A percentile compares a stretch with the other conserved stretches of the same genome.
Evolutionary conservation across 352 stramenopile genomes (phyloP).

Genomic region (Globisporangium splendens): DNA sequence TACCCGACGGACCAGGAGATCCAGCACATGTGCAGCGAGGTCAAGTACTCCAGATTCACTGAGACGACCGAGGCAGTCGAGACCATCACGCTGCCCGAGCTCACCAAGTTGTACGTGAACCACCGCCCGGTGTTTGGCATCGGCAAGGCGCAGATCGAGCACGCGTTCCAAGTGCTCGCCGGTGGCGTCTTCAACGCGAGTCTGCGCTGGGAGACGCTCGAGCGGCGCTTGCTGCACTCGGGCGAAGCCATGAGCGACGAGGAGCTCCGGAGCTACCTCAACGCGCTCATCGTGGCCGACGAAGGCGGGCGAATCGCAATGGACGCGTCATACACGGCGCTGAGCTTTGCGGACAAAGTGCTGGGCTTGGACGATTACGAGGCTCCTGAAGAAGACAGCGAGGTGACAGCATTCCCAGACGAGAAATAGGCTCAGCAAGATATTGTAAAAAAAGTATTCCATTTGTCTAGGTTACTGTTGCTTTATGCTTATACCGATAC

Average conservation of each 20-base stretch:
- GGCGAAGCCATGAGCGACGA: constrained; percentile 80
- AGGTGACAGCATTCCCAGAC: not conserved
- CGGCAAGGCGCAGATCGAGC: constrained; percentile 72
- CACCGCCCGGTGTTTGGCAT: constrained; percentile 89
- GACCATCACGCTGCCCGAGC: constrained; percentile 58
- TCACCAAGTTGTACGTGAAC: constrained; percentile 93
- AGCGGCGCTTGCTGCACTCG: constrained; percentile 54
- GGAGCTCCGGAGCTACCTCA: constrained; percentile 79
- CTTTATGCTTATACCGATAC: not conserved
- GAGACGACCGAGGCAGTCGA: constrained; percentile 71
- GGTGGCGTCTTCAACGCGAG: not conserved
- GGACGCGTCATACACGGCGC: constrained; percentile 49
- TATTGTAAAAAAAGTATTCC: too few relatives aligned
- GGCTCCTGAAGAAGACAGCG: constrained; percentile 15
- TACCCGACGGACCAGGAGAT: constrained; percentile 92
- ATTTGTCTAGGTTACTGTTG: too few relatives aligned
- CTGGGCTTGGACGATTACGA: constrained; percentile 89
- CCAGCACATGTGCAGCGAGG: constrained; percentile 85
- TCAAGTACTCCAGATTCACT: constrained; percentile 80
- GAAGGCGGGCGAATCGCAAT: constrained; percentile 20
- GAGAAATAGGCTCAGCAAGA: too few relatives aligned
- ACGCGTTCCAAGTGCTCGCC: constrained; percentile 62
- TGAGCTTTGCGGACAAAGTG: constrained; percentile 80
- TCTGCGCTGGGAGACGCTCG: constrained; percentile 64
- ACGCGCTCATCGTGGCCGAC: constrained; percentile 54